Conservation (phyloP, 768 basidiomycete genomes). For the Tricholoma sp. region DNA sequence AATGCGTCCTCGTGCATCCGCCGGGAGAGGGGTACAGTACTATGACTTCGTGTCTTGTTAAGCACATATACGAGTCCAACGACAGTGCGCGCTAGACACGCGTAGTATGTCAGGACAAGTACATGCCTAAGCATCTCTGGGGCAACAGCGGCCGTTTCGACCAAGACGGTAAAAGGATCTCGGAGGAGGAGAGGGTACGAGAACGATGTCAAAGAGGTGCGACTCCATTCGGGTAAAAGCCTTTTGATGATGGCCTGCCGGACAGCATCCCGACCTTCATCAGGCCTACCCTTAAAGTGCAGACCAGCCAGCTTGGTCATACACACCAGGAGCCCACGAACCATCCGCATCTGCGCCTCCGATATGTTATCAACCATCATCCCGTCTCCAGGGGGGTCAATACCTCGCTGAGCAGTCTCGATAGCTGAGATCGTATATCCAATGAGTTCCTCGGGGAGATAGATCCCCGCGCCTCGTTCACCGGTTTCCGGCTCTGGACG, state of each 20-base stretch:
- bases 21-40: slow-evolving; percentile 34
- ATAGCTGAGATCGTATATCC: slow-evolving; percentile 82
- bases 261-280: slow-evolving; percentile 73
- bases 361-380: slow-evolving; percentile 72
- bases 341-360: slow-evolving; percentile 71
- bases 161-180: slow-evolving; percentile 84
- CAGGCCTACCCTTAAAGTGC: slow-evolving; percentile 64
- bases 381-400: slow-evolving; percentile 33
- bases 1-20: slow-evolving; percentile 70
- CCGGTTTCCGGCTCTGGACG: slow-evolving; percentile 64
- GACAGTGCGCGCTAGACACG: slow-evolving; percentile 79
- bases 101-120: slow-evolving; percentile 86
- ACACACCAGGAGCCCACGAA: slow-evolving; percentile 71
- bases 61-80: slow-evolving; percentile 81
- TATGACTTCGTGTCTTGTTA: slow-evolving; percentile 63
- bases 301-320: slow-evolving; percentile 61
- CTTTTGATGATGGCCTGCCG: slow-evolving; percentile 87
- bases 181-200: slow-evolving; percentile 83
- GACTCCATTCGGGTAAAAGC: slow-evolving; percentile 87
- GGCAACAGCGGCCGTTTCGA: slow-evolving; percentile 86
- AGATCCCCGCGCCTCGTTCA: slow-evolving; percentile 80
- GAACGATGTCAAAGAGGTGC: slow-evolving; percentile 76
- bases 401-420: slow-evolving; percentile 78
- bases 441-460: slow-evolving; percentile 87
- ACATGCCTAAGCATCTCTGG: slow-evolving; percentile 89